phyloP scores from a whole-genome alignment of 116 monocot genomes.

The Zostera marina region DNA sequence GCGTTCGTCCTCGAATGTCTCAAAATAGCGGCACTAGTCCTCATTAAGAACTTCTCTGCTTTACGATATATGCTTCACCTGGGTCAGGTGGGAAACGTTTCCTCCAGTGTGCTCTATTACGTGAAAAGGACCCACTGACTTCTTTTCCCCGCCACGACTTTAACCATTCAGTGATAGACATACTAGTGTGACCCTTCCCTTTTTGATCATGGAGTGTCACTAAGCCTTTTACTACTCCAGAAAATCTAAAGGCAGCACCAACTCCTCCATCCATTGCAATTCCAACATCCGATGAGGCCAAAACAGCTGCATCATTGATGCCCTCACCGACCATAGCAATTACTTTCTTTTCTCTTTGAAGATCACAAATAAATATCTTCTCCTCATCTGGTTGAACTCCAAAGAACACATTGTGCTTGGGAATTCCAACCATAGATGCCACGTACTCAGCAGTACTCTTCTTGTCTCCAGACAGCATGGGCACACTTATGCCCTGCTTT shows the following conservation, averaged over 20 bases:
- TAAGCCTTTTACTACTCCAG: no score
- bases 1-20: no score
- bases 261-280: constrained; percentile 97
- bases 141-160: no score
- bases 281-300: constrained; percentile 80
- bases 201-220: no score
- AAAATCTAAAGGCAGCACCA: constrained; percentile 87
- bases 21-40: no score
- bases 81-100: no score
- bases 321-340: constrained; percentile 99
- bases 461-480: constrained; percentile 94
- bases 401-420: constrained; percentile 65
- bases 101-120: no score
- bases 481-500: constrained; percentile 58
- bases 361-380: constrained; percentile 60
- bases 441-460: constrained; percentile 69
- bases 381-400: constrained; percentile 85
- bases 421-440: constrained; percentile 77
- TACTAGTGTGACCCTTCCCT: no score
- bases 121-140: no score
- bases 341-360: constrained; percentile 40
- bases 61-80: no score
- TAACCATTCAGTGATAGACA: no score
- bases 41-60: no score
- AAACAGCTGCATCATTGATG: constrained; percentile 95